Evolutionary conservation across 225 moss, liverwort and hornwort species (phyloP).

Genomic region (Anthoceros angustus): DNA sequence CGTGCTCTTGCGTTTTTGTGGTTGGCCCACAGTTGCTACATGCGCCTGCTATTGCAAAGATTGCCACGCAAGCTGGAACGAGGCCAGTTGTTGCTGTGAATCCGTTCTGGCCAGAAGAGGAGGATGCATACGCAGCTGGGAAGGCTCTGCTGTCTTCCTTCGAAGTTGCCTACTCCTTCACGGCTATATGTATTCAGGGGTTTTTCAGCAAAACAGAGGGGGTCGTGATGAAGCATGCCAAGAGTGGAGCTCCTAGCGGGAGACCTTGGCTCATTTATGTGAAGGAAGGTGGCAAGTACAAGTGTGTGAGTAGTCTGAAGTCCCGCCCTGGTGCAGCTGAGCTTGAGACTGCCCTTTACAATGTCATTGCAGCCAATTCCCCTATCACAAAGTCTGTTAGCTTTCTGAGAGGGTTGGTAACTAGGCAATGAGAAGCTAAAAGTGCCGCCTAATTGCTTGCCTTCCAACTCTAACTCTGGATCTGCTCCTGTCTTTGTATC

Average conservation of each 20-base stretch:
- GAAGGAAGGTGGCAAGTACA: constrained; percentile 43
- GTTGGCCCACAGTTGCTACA: constrained; percentile 35
- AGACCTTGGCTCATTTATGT: constrained; percentile 76
- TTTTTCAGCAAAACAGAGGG: constrained; percentile 72
- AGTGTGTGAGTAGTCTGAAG: constrained; percentile 48
- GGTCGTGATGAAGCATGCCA: constrained; percentile 56
- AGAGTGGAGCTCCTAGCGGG: constrained; percentile 50
- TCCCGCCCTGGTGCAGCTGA: constrained; percentile 54
- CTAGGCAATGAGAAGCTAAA: constrained; percentile 1
- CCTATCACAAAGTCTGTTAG: constrained; percentile 78
- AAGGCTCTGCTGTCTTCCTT: constrained; percentile 46
- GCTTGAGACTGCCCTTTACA: constrained; percentile 77
- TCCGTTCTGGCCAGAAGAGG: constrained; percentile 61
- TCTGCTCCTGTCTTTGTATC: too few species aligned
- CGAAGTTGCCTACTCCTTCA: constrained; percentile 55
- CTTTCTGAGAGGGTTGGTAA: constrained; percentile 60
- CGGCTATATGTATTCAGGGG: constrained; percentile 59
- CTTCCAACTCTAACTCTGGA: too few species aligned
- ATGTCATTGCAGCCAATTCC: constrained; percentile 76
- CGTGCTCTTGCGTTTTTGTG: constrained; percentile 29
- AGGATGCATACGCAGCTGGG: constrained; percentile 36
- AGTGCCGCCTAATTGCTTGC: too few species aligned
- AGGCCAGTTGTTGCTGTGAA: constrained; percentile 66
- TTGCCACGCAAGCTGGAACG: constrained; percentile 30
- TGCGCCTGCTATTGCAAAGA: constrained; percentile 20